Percentiles rank a stretch among this genome's conserved stretches.
Conservation (phyloP, 805 yeast species). For the Ogataea saltuana region DNA sequence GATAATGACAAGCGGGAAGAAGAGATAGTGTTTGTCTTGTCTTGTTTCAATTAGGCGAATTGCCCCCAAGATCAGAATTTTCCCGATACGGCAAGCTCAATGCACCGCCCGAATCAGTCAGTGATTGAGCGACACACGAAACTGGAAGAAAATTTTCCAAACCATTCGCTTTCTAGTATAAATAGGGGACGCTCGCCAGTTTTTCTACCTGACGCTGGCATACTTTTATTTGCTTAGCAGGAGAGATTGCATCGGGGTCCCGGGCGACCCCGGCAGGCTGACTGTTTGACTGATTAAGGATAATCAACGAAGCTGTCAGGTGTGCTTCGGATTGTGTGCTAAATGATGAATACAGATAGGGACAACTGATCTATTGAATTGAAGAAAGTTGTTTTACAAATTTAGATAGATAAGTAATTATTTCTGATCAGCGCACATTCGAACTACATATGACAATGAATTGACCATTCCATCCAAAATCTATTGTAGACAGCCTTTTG, state of each 20-base stretch:
- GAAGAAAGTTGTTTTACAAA: slow-evolving; percentile 23
- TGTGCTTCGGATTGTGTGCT: slow-evolving; percentile 38
- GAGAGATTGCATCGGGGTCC: no score
- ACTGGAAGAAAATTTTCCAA: neutral
- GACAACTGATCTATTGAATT: slow-evolving; percentile 30
- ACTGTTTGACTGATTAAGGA: slow-evolving; percentile 4
- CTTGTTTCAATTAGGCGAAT: neutral
- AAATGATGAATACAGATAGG: slow-evolving; percentile 48
- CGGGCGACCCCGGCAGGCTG: neutral
- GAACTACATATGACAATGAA: no score
- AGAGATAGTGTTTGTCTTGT: neutral
- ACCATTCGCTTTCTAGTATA: neutral
- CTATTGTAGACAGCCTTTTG: no score
- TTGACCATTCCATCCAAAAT: no score
- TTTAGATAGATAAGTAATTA: slow-evolving; percentile 14
- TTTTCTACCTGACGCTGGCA: no score
- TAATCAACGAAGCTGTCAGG: slow-evolving; percentile 1
- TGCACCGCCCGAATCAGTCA: slow-evolving; percentile 1
- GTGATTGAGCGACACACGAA: neutral
- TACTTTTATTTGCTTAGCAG: no score
- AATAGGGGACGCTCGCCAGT: neutral
- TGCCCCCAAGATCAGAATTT: neutral
- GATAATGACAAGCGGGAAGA: no score
- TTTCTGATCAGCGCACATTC: slow-evolving; percentile 3
- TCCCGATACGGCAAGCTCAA: neutral